Conservation (phyloP, 2,329 filamentous ascomycete species). For the Xylogone sp. region DNA sequence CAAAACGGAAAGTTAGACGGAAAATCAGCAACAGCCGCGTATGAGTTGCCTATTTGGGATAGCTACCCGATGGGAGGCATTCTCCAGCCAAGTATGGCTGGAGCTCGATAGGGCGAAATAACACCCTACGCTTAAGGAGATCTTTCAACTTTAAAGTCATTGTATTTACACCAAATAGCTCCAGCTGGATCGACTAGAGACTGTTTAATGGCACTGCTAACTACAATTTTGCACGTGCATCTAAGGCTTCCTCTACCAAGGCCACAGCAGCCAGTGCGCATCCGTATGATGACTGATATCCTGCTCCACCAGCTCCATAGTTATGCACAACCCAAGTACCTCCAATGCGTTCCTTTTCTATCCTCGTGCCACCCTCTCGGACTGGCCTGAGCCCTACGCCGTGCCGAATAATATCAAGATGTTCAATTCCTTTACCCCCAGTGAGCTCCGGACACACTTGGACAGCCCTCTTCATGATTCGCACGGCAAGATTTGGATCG, state of each 20-base stretch:
- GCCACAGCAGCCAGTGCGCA: not conserved
- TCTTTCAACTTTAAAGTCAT: no score
- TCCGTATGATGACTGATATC: slow-evolving; percentile 32
- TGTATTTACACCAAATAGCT: no score
- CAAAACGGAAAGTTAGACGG: not conserved
- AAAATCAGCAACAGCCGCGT: not conserved
- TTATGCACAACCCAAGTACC: slow-evolving; percentile 30
- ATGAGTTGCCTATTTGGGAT: not conserved
- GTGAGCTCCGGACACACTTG: slow-evolving; percentile 49
- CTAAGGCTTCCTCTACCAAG: not conserved
- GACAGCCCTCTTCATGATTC: slow-evolving; percentile 60
- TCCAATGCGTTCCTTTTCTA: slow-evolving; percentile 23
- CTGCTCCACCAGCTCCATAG: slow-evolving; percentile 40
- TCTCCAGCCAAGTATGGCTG: no score
- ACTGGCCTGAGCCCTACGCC: slow-evolving; percentile 56
- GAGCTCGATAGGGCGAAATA: no score
- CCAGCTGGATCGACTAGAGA: no score
- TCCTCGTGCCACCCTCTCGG: slow-evolving; percentile 23
- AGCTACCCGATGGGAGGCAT: not conserved
- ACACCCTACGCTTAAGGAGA: no score
- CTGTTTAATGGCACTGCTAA: no score
- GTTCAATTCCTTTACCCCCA: slow-evolving; percentile 53
- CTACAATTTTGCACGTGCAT: not conserved
- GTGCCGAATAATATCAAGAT: slow-evolving; percentile 57
- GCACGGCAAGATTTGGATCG: slow-evolving; percentile 55